Percentiles rank a stretch among this genome's conserved stretches.
Evolutionary conservation across 75 land plant genomes (phyloP).

Genomic region (Adiantum capillusveneris): DNA sequence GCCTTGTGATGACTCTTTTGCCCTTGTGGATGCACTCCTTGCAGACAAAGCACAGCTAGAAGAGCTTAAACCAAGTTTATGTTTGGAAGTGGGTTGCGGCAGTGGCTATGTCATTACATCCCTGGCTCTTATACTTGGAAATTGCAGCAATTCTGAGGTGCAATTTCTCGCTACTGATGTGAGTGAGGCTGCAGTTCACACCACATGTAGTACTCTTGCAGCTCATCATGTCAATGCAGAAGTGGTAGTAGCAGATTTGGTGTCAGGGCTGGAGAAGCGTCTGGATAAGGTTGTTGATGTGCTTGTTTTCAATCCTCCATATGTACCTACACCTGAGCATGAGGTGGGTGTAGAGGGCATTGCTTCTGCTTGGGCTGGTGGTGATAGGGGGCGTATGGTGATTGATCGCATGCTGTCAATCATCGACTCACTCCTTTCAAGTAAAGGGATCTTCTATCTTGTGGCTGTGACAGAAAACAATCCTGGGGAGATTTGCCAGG

Average conservation of each 20-base stretch:
- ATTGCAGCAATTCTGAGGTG: conserved; percentile 1
- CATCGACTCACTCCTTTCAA: conserved; percentile 21
- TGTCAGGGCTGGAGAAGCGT: conserved; percentile 22
- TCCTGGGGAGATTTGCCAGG: too few relatives aligned
- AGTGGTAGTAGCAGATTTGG: conserved; percentile 24
- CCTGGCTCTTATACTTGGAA: conserved; percentile 22
- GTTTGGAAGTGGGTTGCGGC: conserved; percentile 35
- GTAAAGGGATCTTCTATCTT: conserved; percentile 25
- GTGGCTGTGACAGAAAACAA: conserved; percentile 29
- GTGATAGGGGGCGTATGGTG: conserved; percentile 22
- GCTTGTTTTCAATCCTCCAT: conserved; percentile 35
- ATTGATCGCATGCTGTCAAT: conserved; percentile 30
- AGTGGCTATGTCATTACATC: conserved; percentile 37
- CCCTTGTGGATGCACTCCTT: conserved; percentile 28
- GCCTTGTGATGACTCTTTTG: too few relatives aligned
- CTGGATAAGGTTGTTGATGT: conserved; percentile 28
- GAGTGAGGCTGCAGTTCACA: conserved; percentile 26
- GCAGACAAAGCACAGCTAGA: conserved; percentile 18
- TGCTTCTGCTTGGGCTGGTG: conserved; percentile 31
- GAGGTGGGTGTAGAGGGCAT: conserved; percentile 28
- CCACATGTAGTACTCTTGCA: conserved; percentile 18
- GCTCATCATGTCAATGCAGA: conserved; percentile 25
- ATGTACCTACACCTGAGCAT: conserved; percentile 32
- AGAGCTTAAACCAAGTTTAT: conserved; percentile 21
- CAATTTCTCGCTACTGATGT: conserved; percentile 30